phyloP scores from a whole-genome alignment of 768 basidiomycete genomes.

The button mushroom (Agaricus bisporus) region DNA sequence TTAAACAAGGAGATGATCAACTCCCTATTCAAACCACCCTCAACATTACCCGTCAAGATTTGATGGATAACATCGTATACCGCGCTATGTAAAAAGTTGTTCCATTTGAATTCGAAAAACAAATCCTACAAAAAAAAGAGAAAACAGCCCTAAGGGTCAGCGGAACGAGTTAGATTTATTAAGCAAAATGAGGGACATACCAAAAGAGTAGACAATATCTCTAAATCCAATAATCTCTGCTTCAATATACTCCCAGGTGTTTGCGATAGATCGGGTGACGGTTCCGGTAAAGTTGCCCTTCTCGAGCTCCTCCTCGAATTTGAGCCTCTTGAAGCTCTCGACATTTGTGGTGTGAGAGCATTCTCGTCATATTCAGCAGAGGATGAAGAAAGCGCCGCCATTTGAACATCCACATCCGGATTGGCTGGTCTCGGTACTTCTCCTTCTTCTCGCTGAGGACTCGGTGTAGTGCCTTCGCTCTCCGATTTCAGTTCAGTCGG shows the following conservation, averaged over 20 bases:
- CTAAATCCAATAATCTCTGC: constrained; percentile 64
- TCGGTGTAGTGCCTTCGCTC: neutral
- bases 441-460: neutral
- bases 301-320: constrained; percentile 51
- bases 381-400: neutral
- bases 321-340: neutral
- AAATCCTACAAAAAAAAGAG: constrained; percentile 53
- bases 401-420: neutral
- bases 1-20: constrained; percentile 79
- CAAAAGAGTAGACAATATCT: constrained; percentile 69
- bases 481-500: neutral
- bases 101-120: constrained; percentile 95
- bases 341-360: constrained; percentile 3
- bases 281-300: constrained; percentile 31
- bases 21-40: constrained; percentile 78
- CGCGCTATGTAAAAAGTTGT: constrained; percentile 95
- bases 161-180: too few species aligned
- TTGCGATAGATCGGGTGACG: constrained; percentile 29
- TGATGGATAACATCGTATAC: constrained; percentile 97
- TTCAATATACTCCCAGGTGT: constrained; percentile 81
- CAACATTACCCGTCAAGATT: constrained; percentile 83
- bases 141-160: too few species aligned
- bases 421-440: neutral
- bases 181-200: constrained; percentile 38
- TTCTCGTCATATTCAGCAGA: constrained; percentile 2